phyloP scores from a whole-genome alignment of 176 grass and related monocot species.

The Rhynchospora tenuis region DNA sequence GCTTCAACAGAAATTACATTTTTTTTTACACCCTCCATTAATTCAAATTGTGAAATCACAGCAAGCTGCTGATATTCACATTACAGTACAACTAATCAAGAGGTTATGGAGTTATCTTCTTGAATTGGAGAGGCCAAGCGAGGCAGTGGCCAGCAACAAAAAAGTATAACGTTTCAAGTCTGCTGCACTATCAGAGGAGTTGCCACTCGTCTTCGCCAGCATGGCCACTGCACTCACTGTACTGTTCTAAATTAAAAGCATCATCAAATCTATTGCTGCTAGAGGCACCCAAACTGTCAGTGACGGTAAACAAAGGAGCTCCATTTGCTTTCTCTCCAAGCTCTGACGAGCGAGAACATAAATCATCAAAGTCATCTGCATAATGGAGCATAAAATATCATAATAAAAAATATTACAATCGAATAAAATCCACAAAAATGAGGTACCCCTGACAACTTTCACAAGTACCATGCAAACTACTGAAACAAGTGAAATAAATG shows the following conservation, averaged over 20 bases:
- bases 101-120: neutral
- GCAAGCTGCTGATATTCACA: neutral
- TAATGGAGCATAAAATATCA: neutral
- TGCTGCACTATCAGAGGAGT: slow-evolving; percentile 45
- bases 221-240: slow-evolving; percentile 35
- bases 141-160: neutral
- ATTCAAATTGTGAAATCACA: neutral
- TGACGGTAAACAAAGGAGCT: slow-evolving; percentile 82
- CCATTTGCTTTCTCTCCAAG: slow-evolving; percentile 64
- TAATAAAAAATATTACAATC: neutral
- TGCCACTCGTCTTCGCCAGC: slow-evolving; percentile 78
- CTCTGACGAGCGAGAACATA: slow-evolving; percentile 67
- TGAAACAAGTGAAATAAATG: neutral
- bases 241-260: slow-evolving; percentile 31
- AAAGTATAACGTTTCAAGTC: neutral
- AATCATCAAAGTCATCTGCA: slow-evolving; percentile 82
- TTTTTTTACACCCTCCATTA: neutral
- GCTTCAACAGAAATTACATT: slow-evolving; percentile 5
- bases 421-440: neutral
- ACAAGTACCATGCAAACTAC: neutral
- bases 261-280: slow-evolving; percentile 23
- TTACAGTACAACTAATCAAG: neutral
- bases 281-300: slow-evolving; percentile 27
- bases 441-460: neutral
- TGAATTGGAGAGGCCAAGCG: slow-evolving; percentile 4